Evolutionary conservation across 768 basidiomycete genomes (phyloP), one percentile per base, ranked within the genome.

Genomic region (Phaeotremella skinneri): DNA sequence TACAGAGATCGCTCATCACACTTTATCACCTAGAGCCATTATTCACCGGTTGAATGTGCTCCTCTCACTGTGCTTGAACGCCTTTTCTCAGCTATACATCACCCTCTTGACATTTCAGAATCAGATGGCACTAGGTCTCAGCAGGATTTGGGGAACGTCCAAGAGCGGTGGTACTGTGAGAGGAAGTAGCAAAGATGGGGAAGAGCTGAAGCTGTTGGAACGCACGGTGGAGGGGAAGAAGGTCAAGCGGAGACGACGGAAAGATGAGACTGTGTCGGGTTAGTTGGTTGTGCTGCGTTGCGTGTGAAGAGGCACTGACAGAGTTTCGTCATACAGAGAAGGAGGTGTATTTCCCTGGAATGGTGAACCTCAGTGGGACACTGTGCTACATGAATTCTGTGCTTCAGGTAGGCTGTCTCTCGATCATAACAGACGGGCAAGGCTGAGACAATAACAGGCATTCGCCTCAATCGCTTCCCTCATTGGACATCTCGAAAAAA

Each of bases 301-400:
- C n/a, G n/a, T n/a, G 31, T 43, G 34, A 32, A 27, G 27, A 43
- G 41, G 30, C 20, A 25, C 42, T 37, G 45, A 17, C 14, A 9
- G 23, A 32, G 45, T 31, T 51, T 20, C 16, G 17, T n/a, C 29
- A 47, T 11, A 47, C 37, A 56, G 63, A 54, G 21, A 41, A 34
- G 14, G 41, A 47, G n/a, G 59, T 52, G 31, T 64, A 75, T 56
- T 96, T 90, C 76, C 88, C 92, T 1, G 93, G 93, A 0, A 86
- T 97, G 50, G 88, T 96, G 72, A 97, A 97, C 70, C 87, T 93
- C 34, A 93, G 91, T 7, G 93, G 93, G 11, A 94, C 91, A 52
- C 89, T 94, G 64, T 97, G 94, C 73, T 98, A 96, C 80, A 89
- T 97, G 86, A 94, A 98, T 75, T 92, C 94, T 13, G 91, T 91